These are phyloP conservation scores for Hypoxylon crocopeplum DNA, from an alignment of 495 filamentous ascomycete species.

Conservation along the genomic window DNA sequence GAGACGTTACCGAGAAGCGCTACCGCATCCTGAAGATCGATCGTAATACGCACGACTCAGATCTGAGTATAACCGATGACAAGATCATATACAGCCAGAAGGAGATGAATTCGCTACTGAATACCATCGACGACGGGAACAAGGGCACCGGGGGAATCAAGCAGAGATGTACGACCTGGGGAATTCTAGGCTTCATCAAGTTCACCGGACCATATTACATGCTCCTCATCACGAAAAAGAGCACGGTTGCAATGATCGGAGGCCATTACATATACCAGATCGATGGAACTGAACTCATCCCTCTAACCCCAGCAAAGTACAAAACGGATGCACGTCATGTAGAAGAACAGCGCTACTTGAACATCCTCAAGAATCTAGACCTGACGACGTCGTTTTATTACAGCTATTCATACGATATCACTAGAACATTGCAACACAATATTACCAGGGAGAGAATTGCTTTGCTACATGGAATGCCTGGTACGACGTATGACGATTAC, in stretches of 20 bases:
- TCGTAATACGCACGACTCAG: conserved; percentile 80
- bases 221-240: conserved; percentile 93
- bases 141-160: conserved; percentile 89
- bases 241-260: conserved; percentile 93
- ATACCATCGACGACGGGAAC: conserved; percentile 96
- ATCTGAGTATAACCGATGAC: conserved; percentile 87
- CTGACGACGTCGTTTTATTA: conserved; percentile 93
- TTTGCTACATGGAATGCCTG: conserved; percentile 66
- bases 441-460: conserved; percentile 80
- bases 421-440: conserved; percentile 89
- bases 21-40: conserved; percentile 96
- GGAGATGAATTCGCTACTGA: conserved; percentile 90
- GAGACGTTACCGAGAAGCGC: conserved; percentile 82
- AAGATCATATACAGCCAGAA: conserved; percentile 91
- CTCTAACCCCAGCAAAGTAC: conserved; percentile 74
- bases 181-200: conserved; percentile 89
- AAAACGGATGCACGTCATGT: conserved; percentile 79
- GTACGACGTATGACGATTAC: conserved; percentile 67
- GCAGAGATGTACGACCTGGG: conserved; percentile 90
- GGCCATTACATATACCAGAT: conserved; percentile 96
- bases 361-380: conserved; percentile 89
- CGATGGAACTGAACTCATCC: conserved; percentile 92
- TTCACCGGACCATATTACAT: conserved; percentile 99
- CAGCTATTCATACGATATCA: conserved; percentile 98
- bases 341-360: conserved; percentile 87